Evolutionary conservation across 345 rosid genomes (phyloP), one percentile per base, ranked within the genome.

Genomic region (Brassica rapa): DNA sequence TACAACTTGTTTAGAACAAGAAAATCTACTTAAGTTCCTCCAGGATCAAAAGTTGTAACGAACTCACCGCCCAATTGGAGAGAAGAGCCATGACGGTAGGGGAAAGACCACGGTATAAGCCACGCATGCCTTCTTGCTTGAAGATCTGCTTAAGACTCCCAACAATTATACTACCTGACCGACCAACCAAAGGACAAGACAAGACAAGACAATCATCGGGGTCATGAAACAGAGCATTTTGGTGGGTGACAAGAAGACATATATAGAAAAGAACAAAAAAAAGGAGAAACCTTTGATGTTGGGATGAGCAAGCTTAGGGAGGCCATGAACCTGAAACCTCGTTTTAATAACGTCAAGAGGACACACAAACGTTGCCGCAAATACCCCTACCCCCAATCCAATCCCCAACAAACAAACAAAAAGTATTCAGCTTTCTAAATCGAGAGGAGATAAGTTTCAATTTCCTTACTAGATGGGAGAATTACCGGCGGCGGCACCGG

Each of bases 271-370:
- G 35, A 4, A 30, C 33, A n/a, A 15, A 33, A 10, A 10, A 2
- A 72, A 46, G 60, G 49, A 65, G 66, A 27, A 83, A 93, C 94
- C 86, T 89, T 80, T 87, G 80, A 81, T 60, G 43, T 70, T 85
- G 46, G 79, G 73, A 82, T 74, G 70, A 33, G 77, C 69, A 27
- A 86, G 82, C 73, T 80, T 78, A 3, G 91, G 93, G 29, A 93
- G 72, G 59, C 98, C 98, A 63, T 91, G 93, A 75, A 93, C 98
- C 75, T 93, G 98, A 78, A 93, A 89, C 84, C 98, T 87, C 32
- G 98, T 93, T 78, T 93, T 93, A 66, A 93, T 91, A 12, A 93
- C 98, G 83, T 93, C 95, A 74, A 93, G 84, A 63, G 97, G 98
- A 70, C 95, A 93, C 78, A 93, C 97, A 78, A 91, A 91, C 51